Conservation (phyloP, 768 basidiomycete species). For the Roridomyces roridus region DNA sequence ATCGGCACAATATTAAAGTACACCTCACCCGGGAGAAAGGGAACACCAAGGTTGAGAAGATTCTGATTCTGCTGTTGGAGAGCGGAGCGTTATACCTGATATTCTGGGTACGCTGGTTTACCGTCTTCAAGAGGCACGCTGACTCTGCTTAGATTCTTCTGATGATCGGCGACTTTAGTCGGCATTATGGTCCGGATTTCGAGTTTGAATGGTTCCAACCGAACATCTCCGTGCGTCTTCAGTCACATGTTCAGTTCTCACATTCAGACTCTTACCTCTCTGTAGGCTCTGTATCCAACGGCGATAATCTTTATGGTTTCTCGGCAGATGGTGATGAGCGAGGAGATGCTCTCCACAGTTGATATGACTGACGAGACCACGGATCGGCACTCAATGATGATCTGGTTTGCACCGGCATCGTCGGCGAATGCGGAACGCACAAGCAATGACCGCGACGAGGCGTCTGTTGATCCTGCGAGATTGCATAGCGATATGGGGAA, state of each 20-base stretch:
- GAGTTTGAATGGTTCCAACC: conserved; percentile 25
- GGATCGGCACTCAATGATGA: not conserved
- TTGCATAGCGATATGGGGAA: too few relatives aligned
- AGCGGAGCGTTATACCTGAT: conserved; percentile 19
- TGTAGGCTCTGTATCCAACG: conserved; percentile 24
- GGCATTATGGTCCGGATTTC: conserved; percentile 21
- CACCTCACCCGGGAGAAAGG: conserved; percentile 9
- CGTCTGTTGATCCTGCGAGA: too few relatives aligned
- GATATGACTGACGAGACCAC: not conserved
- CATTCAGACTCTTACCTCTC: not conserved
- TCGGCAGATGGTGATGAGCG: conserved; percentile 18
- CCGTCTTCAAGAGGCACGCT: not conserved
- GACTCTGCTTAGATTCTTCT: conserved; percentile 4
- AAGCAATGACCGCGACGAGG: too few relatives aligned
- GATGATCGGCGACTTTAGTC: conserved; percentile 23
- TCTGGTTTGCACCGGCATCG: not conserved
- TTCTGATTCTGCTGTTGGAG: conserved; percentile 26
- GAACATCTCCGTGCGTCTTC: conserved; percentile 14
- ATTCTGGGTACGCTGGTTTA: conserved; percentile 20
- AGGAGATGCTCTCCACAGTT: conserved; percentile 1
- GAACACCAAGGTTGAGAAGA: conserved; percentile 15
- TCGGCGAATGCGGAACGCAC: too few relatives aligned
- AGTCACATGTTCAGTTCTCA: not conserved
- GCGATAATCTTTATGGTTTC: conserved; percentile 26
- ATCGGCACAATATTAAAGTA: conserved; percentile 23